phyloP scores from a whole-genome alignment of 176 grass and related monocot genomes.

The Oryza longistaminata region DNA sequence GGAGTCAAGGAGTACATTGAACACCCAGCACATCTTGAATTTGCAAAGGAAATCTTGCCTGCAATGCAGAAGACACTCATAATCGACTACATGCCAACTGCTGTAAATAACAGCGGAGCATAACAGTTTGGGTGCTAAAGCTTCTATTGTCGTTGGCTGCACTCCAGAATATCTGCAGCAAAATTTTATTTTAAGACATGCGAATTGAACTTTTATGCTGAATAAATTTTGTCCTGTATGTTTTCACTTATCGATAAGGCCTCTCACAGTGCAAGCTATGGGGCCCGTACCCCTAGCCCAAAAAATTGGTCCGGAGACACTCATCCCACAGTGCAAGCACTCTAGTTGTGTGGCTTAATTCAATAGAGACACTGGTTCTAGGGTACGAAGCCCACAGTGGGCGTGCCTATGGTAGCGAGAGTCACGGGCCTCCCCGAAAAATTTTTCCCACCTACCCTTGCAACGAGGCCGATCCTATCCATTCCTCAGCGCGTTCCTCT shows the following conservation, averaged over 20 bases:
- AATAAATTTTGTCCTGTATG: neutral
- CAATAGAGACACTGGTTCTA: too few relatives aligned
- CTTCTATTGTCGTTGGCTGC: neutral
- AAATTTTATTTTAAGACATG: neutral
- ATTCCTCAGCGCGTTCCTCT: too few relatives aligned
- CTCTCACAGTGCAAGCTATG: too few relatives aligned
- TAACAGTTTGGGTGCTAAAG: neutral
- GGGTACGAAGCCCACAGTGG: too few relatives aligned
- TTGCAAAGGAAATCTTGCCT: constrained; percentile 58
- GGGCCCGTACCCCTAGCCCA: too few relatives aligned
- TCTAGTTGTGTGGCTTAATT: too few relatives aligned
- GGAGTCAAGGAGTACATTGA: constrained; percentile 74
- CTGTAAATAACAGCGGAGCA: neutral
- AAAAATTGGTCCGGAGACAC: too few relatives aligned
- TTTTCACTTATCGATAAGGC: neutral
- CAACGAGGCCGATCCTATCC: too few relatives aligned
- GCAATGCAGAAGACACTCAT: constrained; percentile 56
- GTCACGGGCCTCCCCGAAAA: too few relatives aligned
- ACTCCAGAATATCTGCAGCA: neutral
- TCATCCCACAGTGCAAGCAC: too few relatives aligned
- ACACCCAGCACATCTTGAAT: constrained; percentile 67
- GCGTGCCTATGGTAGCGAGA: too few relatives aligned
- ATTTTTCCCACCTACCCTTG: too few relatives aligned
- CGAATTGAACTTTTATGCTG: neutral
- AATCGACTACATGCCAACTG: constrained; percentile 61